phyloP scores from a whole-genome alignment of 2,329 filamentous ascomycete genomes.

The Monosporascus sp. region DNA sequence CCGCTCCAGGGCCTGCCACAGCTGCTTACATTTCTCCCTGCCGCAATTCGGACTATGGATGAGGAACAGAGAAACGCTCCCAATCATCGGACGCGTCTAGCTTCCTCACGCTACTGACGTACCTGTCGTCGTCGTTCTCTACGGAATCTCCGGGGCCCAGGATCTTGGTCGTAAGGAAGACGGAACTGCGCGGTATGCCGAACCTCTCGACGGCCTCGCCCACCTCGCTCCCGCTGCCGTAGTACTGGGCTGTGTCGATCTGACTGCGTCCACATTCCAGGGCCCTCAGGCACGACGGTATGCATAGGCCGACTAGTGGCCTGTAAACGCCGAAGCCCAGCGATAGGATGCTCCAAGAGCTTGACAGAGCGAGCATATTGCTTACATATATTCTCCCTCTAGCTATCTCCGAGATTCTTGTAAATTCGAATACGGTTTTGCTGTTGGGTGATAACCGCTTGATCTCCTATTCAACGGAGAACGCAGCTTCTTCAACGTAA shows the following conservation, averaged over 20 bases:
- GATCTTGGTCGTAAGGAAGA: conserved; percentile 67
- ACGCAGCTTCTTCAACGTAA: too few relatives aligned
- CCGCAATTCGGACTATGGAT: conserved; percentile 60
- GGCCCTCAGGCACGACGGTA: conserved; percentile 53
- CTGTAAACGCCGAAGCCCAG: conserved; percentile 70
- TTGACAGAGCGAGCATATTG: conserved; percentile 44
- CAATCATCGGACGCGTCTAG: conserved; percentile 41
- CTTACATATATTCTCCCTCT: conserved; percentile 23
- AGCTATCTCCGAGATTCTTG: too few relatives aligned
- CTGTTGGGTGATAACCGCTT: too few relatives aligned
- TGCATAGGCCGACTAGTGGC: conserved; percentile 48
- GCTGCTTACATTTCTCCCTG: conserved; percentile 46
- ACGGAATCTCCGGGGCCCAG: conserved; percentile 45
- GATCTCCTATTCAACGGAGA: too few relatives aligned
- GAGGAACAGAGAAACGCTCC: conserved; percentile 63
- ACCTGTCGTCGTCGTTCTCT: conserved; percentile 54
- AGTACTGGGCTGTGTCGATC: conserved; percentile 59
- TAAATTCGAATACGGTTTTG: too few relatives aligned
- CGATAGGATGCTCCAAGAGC: conserved; percentile 51
- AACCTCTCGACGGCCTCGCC: conserved; percentile 57
- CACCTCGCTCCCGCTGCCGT: conserved; percentile 64
- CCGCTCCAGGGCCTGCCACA: conserved; percentile 64
- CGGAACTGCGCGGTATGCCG: conserved; percentile 44
- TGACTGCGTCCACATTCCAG: conserved; percentile 54
- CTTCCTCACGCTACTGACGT: conserved; percentile 58